Evolutionary conservation across 2,329 filamentous ascomycete species (phyloP).

Genomic region (Pseudogymnoascus sp.): DNA sequence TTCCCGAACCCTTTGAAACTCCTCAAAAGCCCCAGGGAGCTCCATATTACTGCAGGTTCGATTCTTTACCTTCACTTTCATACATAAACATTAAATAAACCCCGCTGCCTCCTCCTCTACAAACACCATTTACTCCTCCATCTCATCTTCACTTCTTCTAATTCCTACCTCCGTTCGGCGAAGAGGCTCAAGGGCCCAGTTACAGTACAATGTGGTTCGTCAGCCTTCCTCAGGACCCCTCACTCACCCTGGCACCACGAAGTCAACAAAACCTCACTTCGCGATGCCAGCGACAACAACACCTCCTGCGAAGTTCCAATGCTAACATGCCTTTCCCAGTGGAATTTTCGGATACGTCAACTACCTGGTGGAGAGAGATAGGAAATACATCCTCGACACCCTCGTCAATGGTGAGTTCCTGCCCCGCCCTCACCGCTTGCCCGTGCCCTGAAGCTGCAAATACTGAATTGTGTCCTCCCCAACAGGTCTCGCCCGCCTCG

Average conservation of each 20-base stretch:
- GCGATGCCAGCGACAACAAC: neutral
- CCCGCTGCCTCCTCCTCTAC: neutral
- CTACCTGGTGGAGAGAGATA: conserved; percentile 98
- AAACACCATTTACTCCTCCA: neutral
- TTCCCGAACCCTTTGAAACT: neutral
- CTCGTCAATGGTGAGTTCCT: conserved; percentile 76
- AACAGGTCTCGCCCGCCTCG: conserved; percentile 81
- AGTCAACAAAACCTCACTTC: neutral
- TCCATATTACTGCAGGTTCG: neutral
- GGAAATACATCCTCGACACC: conserved; percentile 91
- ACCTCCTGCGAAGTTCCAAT: neutral
- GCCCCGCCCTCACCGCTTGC: conserved; percentile 8
- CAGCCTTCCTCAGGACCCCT: neutral
- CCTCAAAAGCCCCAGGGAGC: neutral
- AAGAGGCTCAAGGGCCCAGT: neutral
- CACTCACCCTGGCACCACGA: neutral
- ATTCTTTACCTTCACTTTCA: neutral
- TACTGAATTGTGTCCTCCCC: neutral
- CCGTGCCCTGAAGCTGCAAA: conserved; percentile 9
- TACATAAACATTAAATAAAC: neutral
- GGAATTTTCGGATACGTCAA: conserved; percentile 98
- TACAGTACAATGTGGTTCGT: neutral
- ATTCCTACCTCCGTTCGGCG: neutral
- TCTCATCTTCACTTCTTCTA: neutral
- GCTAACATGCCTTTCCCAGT: conserved; percentile 38